phyloP scores from a whole-genome alignment of 257 asterid genomes.

The Striga asiatica region DNA sequence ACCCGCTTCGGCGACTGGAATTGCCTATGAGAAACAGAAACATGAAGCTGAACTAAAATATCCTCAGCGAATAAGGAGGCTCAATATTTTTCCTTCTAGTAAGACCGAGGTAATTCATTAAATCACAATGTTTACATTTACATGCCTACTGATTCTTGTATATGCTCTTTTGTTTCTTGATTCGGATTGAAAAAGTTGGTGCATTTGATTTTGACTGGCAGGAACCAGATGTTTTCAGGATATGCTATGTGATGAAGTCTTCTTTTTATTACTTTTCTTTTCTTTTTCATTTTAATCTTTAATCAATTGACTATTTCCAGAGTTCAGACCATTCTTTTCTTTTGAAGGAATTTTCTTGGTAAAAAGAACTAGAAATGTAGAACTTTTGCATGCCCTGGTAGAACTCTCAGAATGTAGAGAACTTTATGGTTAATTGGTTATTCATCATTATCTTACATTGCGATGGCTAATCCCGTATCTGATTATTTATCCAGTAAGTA shows the following conservation, averaged over 20 bases:
- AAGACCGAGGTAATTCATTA: constrained; percentile 65
- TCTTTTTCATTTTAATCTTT: too few relatives aligned
- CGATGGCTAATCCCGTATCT: background rate
- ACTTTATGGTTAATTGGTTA: too few relatives aligned
- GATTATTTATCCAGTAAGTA: background rate
- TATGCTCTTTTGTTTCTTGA: background rate
- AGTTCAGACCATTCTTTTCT: background rate
- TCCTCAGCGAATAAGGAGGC: constrained; percentile 85
- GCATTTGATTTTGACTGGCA: background rate
- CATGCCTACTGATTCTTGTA: constrained; percentile 7
- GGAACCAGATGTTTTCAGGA: background rate
- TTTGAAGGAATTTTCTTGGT: background rate
- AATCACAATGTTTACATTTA: background rate
- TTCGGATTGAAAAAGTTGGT: background rate
- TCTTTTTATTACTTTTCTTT: background rate
- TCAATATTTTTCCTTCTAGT: constrained; percentile 82
- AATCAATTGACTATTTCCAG: background rate
- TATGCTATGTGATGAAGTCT: background rate
- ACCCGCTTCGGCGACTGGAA: constrained; percentile 40
- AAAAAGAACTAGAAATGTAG: background rate
- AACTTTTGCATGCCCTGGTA: background rate
- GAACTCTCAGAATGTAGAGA: background rate
- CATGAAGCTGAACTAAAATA: constrained; percentile 87
- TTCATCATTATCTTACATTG: background rate
- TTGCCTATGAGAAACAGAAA: constrained; percentile 64